Evolutionary conservation across 768 basidiomycete species (phyloP), one percentile per base, ranked within the genome.

Genomic region (Suillus plorans): DNA sequence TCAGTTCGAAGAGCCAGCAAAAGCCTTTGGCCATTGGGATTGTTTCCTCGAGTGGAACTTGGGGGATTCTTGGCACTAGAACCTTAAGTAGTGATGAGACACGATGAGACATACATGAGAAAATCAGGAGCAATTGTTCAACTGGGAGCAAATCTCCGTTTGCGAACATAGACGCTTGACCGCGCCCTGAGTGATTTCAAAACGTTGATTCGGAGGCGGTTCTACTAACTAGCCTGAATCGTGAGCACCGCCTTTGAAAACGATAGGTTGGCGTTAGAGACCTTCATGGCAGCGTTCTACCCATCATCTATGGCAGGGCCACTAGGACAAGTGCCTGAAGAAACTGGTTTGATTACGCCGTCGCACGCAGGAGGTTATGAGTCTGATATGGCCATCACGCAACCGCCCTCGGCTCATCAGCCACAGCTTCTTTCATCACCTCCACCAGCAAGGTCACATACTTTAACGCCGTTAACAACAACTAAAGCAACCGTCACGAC

Each of bases 281-380:
- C 67, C 73, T 42, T 8, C 25, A 76, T 76, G 74, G 59, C 70
- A 39, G 52, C 62, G 52, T 69, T 82, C 67, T 87, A 85, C 73
- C 81, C 83, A n/a, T 80, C 82, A 22, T 79, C 84, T 25, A 76
- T 86, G 57, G 80, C 79, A 64, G 69, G 68, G 64, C 79, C 79
- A 69, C 75, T 86, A 60, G 83, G 83, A 61, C 78, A 78, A 66
- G 83, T 85, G 16, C 83, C 82, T 45, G 84, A 86, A 68, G 84
- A 86, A 71, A 78, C 74, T 62, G 81, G 80, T 67, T 67, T 76
- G 56, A 61, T 69, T 53, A 81, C 81, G 52, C 84, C 85, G 61
- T 81, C 84, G 57, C 84, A 87, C 75, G 86, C 84, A 64, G 77
- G 74, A 66, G 87, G 85, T 69, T 83, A 87, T 82, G 88, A 89